phyloP scores from a whole-genome alignment of 2,329 filamentous ascomycete species.

The Thielaviopsis euricoi region DNA sequence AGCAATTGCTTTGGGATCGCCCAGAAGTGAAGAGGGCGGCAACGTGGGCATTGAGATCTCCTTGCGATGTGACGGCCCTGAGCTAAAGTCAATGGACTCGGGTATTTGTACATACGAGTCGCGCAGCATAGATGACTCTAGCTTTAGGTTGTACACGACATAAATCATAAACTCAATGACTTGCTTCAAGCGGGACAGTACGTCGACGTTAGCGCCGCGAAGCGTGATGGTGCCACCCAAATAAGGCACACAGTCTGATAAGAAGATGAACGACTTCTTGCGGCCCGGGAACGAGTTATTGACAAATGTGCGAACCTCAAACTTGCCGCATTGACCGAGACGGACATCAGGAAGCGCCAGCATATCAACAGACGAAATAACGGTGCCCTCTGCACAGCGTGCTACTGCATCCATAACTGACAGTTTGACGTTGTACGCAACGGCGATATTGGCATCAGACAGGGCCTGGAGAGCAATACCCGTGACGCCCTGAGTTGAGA shows the following conservation, averaged over 20 bases:
- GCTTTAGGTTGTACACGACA: constrained; percentile 91
- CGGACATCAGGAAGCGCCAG: constrained; percentile 55
- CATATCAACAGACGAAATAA: constrained; percentile 92
- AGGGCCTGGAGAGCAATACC: constrained; percentile 80
- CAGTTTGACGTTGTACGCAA: constrained; percentile 91
- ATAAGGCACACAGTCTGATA: constrained; percentile 78
- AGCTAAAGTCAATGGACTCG: constrained; percentile 26
- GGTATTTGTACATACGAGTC: constrained; percentile 85
- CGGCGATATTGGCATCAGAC: constrained; percentile 75
- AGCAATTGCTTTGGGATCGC: background rate
- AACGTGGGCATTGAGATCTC: background rate
- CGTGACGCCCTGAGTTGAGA: constrained; percentile 88
- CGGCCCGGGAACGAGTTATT: constrained; percentile 54
- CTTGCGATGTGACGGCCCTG: background rate
- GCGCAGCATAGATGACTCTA: constrained; percentile 85
- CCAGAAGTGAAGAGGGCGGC: background rate
- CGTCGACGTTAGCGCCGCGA: constrained; percentile 57
- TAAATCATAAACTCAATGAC: constrained; percentile 99
- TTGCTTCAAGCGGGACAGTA: constrained; percentile 66
- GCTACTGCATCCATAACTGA: constrained; percentile 92
- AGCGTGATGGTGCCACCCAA: constrained; percentile 90
- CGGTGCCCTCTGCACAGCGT: constrained; percentile 75
- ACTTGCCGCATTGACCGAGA: constrained; percentile 66
- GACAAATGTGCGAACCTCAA: constrained; percentile 92
- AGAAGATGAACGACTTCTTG: constrained; percentile 90